Evolutionary conservation across 768 basidiomycete genomes (phyloP).

Genomic region (Leccinum arenicola): DNA sequence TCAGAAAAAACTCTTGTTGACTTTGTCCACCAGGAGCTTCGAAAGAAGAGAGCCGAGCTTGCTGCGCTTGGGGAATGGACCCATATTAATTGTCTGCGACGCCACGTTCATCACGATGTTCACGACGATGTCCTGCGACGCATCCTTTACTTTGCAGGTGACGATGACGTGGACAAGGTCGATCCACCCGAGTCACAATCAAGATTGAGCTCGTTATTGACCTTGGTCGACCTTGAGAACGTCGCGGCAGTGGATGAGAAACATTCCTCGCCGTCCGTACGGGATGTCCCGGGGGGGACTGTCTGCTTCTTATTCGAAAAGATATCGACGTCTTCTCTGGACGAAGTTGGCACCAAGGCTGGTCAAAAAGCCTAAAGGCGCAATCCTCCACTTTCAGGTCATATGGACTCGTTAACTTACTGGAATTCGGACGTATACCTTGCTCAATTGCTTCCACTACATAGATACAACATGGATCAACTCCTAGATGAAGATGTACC

Average conservation of each 20-base stretch:
- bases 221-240: slow-evolving; percentile 49
- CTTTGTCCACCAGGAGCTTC: slow-evolving; percentile 46
- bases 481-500: slow-evolving; percentile 1
- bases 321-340: slow-evolving; percentile 30
- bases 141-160: slow-evolving; percentile 32
- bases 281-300: slow-evolving; percentile 58
- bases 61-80: slow-evolving; percentile 79
- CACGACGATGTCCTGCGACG: slow-evolving; percentile 64
- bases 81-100: slow-evolving; percentile 71
- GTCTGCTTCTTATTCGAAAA: slow-evolving; percentile 78
- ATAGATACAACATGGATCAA: slow-evolving; percentile 6
- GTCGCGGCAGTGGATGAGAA: slow-evolving; percentile 36
- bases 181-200: slow-evolving; percentile 21
- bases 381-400: not conserved
- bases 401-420: not conserved
- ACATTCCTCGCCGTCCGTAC: slow-evolving; percentile 38
- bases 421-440: not conserved
- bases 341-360: slow-evolving; percentile 1
- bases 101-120: slow-evolving; percentile 44
- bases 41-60: slow-evolving; percentile 66
- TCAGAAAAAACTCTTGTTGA: not conserved
- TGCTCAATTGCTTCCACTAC: not conserved
- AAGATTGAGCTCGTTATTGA: slow-evolving; percentile 33
- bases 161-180: slow-evolving; percentile 11
- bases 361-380: not conserved